Conservation (phyloP, 2,329 filamentous ascomycete genomes). For the Fusarium foetens region DNA sequence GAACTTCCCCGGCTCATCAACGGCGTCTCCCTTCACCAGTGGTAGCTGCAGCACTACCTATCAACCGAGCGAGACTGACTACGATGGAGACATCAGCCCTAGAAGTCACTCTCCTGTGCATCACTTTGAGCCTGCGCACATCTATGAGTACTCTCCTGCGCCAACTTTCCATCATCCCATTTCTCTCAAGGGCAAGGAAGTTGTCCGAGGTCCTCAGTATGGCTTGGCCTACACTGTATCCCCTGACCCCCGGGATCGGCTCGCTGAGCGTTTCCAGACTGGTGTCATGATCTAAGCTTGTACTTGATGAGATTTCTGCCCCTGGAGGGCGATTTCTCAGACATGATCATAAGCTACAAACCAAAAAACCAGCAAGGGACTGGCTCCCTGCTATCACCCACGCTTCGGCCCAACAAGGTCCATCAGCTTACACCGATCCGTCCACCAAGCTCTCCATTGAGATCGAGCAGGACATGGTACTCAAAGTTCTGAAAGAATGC, state of each 20-base stretch:
- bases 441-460: slow-evolving; percentile 20
- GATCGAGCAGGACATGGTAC: slow-evolving; percentile 28
- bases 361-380: not conserved
- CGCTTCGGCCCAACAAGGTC: not conserved
- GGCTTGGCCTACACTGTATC: slow-evolving; percentile 50
- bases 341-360: slow-evolving; percentile 51
- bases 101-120: slow-evolving; percentile 30
- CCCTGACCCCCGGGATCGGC: slow-evolving; percentile 51
- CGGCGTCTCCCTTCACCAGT: slow-evolving; percentile 59
- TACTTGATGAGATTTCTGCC: slow-evolving; percentile 39
- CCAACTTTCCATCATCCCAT: slow-evolving; percentile 35
- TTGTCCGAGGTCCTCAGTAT: slow-evolving; percentile 49
- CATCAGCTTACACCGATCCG: slow-evolving; percentile 5
- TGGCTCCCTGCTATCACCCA: not conserved
- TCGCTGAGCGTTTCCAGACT: slow-evolving; percentile 25
- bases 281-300: slow-evolving; percentile 30
- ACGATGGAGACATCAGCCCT: slow-evolving; percentile 34
- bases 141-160: slow-evolving; percentile 19
- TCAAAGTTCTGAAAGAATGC: not conserved
- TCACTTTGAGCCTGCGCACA: slow-evolving; percentile 9
- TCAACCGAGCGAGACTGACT: slow-evolving; percentile 52
- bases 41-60: slow-evolving; percentile 60
- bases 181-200: slow-evolving; percentile 57
- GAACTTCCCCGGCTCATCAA: slow-evolving; percentile 50
- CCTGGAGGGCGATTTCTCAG: slow-evolving; percentile 52